phyloP scores from a whole-genome alignment of 345 rosid species.

The Mallotus nudiflorus region DNA sequence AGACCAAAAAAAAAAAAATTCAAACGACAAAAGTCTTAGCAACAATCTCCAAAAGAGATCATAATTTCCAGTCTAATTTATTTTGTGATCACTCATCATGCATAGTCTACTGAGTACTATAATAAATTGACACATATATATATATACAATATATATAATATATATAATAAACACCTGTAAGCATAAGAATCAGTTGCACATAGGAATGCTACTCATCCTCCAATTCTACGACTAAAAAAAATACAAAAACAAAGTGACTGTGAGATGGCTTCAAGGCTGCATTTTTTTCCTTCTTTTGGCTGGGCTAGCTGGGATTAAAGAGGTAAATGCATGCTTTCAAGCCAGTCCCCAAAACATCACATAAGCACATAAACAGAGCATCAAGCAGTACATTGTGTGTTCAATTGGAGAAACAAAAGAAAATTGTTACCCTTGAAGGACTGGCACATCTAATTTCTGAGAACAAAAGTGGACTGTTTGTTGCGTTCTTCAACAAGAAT shows the following conservation, averaged over 20 bases:
- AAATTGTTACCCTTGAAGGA: slow-evolving; percentile 32
- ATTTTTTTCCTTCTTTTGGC: background rate
- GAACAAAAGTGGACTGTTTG: slow-evolving; percentile 20
- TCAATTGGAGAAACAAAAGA: slow-evolving; percentile 8
- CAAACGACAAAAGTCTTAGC: background rate
- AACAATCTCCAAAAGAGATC: background rate
- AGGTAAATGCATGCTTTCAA: background rate
- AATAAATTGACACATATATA: background rate
- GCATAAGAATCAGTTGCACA: background rate
- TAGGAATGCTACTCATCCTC: background rate
- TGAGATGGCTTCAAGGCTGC: background rate
- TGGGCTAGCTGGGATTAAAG: too few relatives aligned
- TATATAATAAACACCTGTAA: background rate
- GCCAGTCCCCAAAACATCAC: background rate
- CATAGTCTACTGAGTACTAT: background rate
- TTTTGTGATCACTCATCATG: background rate
- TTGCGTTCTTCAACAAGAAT: slow-evolving; percentile 16
- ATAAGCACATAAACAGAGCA: background rate
- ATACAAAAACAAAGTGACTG: background rate
- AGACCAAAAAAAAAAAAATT: background rate
- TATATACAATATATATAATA: background rate
- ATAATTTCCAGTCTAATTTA: background rate
- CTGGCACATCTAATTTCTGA: slow-evolving; percentile 37
- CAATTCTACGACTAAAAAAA: background rate
- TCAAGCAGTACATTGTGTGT: background rate